These are phyloP conservation scores for Vigna reflexopilosa DNA, from an alignment of 306 rosid genomes.

Conservation along the genomic window DNA sequence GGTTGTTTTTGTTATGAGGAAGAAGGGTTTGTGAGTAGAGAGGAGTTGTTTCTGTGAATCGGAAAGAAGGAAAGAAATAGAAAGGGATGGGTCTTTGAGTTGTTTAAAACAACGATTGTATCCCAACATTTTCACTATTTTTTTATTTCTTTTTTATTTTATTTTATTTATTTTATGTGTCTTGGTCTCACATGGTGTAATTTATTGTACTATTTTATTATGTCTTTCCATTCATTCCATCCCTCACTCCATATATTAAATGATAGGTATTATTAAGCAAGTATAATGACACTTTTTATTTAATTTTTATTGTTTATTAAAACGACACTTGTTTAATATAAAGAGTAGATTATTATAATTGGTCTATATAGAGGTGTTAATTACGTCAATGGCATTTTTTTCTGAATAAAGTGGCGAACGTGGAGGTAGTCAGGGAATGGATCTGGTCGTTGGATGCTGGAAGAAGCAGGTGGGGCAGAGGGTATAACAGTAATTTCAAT, in stretches of 20 bases:
- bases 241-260: background rate
- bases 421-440: slow-evolving; percentile 54
- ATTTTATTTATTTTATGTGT: no score
- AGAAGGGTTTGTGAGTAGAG: slow-evolving; percentile 17
- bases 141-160: no score
- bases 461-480: slow-evolving; percentile 37
- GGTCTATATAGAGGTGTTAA: background rate
- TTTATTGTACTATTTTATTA: background rate
- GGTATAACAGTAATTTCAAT: slow-evolving; percentile 46
- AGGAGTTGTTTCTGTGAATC: slow-evolving; percentile 30
- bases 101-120: slow-evolving; percentile 24
- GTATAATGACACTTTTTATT: no score
- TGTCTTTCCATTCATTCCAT: background rate
- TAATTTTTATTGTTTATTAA: no score
- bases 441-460: slow-evolving; percentile 53
- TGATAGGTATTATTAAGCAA: no score
- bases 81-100: slow-evolving; percentile 8
- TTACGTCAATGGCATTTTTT: background rate
- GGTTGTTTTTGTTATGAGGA: background rate
- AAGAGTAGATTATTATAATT: no score
- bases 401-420: slow-evolving; percentile 36
- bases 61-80: slow-evolving; percentile 38
- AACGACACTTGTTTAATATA: no score
- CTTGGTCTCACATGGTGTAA: background rate
- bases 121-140: background rate